Base-by-base conservation (phyloP, 2,329 filamentous ascomycete species). In the Aspergillus unguis region DNA sequence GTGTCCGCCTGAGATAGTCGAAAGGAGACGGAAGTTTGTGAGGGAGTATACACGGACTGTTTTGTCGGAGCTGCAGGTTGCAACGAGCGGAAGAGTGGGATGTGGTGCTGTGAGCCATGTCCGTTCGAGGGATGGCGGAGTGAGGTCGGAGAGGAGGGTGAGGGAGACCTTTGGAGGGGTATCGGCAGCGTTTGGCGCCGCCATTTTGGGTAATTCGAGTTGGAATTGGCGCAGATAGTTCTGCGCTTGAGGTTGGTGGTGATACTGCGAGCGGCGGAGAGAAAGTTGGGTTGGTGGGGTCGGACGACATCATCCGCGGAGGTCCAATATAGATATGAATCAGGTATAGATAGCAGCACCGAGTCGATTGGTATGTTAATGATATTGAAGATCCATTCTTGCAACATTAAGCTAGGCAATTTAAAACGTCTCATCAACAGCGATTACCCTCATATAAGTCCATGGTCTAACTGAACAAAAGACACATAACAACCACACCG, bases 41-140 rank as follows among this genome's bases (percentile, higher is more conserved):
- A 97, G 84, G 45, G 89, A 95, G 79, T 95, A 96, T 64, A 99
- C 81, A 56, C 90, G 92, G 52, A 94, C 89, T 35, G 86, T 86
- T 68, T 94, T 95, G 70, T 88, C 85, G 53, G 88, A 85, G 73
- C 92, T 90, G 56, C 90, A 86, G 17, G 92, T 96, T 52, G 92
- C 94, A 63, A 96, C 79, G 55, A 97, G 82, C 3, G 94, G 92
- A 23, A 94, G 85, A 28, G 85, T 87, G 2, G 92, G 91, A 67
- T 99, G 94, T 1, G 92, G 89, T 53, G 85, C 77, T 23, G 89
- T 90, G 58, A 85, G 84, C 94, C 94, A 99, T 64, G 90, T 86
- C 62, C 94, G 89, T 58, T 75, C 72, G 46, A 70, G 65, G 7
- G 71, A 80, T 10, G 81, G 71, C 8, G 82, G 81, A 25, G 71